Percentiles rank a stretch among this genome's conserved stretches.
Evolutionary conservation across 441 rosid species (phyloP).

Genomic region (Eruca vesicaria): DNA sequence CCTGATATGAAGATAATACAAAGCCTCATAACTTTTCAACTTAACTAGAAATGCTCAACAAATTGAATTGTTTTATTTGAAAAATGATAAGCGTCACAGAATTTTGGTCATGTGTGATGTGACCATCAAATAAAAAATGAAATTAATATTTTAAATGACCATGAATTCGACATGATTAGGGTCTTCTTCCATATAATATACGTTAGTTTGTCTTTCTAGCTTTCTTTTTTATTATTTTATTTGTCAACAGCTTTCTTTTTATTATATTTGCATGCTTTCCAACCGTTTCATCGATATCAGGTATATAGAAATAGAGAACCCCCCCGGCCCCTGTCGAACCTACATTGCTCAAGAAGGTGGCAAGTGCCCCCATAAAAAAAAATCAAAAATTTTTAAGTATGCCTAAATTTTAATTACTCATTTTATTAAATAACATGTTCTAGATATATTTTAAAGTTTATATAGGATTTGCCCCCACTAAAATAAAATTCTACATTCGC

Average conservation of each 20-base stretch:
- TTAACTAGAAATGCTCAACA: neutral
- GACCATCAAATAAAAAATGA: neutral
- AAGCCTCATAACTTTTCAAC: neutral
- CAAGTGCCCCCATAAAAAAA: too few species aligned
- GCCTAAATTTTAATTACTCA: too few species aligned
- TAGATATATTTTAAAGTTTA: too few species aligned
- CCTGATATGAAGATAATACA: neutral
- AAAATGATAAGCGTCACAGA: neutral
- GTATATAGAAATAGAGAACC: too few species aligned
- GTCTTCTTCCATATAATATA: neutral
- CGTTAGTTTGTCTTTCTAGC: neutral
- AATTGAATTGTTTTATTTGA: neutral
- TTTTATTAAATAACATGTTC: too few species aligned
- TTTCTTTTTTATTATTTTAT: neutral
- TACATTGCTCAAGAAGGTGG: too few species aligned
- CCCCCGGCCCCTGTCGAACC: too few species aligned
- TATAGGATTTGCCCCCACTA: too few species aligned
- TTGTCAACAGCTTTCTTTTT: neutral
- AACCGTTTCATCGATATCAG: neutral
- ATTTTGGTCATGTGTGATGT: neutral
- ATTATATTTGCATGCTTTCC: neutral
- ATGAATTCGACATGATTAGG: neutral
- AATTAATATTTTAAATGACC: neutral
- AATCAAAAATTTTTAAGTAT: too few species aligned
- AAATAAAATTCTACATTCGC: too few species aligned